phyloP scores from a whole-genome alignment of 495 filamentous ascomycete genomes.

The Xanthoparmelia taractica region DNA sequence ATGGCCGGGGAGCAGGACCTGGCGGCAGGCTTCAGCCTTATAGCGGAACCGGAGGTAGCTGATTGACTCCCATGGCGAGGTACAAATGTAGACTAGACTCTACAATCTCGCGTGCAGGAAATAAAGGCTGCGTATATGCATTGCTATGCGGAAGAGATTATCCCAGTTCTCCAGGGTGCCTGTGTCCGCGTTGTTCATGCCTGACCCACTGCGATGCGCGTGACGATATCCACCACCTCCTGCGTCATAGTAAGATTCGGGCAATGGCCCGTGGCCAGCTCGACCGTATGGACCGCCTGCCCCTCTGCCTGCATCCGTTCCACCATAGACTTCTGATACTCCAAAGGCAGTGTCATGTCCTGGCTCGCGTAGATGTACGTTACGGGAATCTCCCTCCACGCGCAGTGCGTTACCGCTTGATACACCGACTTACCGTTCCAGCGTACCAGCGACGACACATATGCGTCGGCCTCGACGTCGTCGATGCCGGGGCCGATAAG shows the following conservation, averaged over 20 bases:
- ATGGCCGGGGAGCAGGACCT: too few relatives aligned
- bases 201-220: background rate
- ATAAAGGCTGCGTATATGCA: too few relatives aligned
- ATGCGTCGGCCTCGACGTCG: slow-evolving; percentile 12
- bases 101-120: too few relatives aligned
- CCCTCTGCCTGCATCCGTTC: slow-evolving; percentile 32
- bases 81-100: too few relatives aligned
- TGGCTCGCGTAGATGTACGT: slow-evolving; percentile 33
- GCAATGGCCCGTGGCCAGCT: slow-evolving; percentile 21
- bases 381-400: slow-evolving; percentile 35
- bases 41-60: too few relatives aligned
- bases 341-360: slow-evolving; percentile 32
- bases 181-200: background rate
- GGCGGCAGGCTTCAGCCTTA: too few relatives aligned
- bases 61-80: too few relatives aligned
- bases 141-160: too few relatives aligned
- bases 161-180: too few relatives aligned
- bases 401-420: slow-evolving; percentile 13
- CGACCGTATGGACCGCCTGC: slow-evolving; percentile 15
- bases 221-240: slow-evolving; percentile 18
- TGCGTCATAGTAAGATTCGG: slow-evolving; percentile 19
- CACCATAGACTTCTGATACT: slow-evolving; percentile 37
- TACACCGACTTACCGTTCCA: slow-evolving; percentile 19
- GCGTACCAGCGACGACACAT: slow-evolving; percentile 12
- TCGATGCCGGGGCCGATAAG: slow-evolving; percentile 13